These are phyloP conservation scores for Rhynchospora pubera DNA, from an alignment of 176 grass and related monocot species.

Conservation along the genomic window DNA sequence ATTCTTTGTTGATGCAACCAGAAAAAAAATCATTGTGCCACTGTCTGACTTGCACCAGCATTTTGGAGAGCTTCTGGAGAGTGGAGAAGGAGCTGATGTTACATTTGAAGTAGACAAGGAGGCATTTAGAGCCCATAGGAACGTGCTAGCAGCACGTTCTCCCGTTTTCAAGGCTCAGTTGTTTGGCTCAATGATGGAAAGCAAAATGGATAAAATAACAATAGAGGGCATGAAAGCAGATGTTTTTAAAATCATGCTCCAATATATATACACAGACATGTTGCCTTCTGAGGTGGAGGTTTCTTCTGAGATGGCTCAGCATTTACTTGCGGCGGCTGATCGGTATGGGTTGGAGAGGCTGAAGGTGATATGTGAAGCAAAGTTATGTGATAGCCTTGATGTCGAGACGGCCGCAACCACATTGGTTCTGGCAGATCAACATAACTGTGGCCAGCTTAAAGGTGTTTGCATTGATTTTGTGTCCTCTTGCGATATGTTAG, in stretches of 20 bases:
- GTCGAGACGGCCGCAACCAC: neutral
- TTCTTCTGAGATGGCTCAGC: conserved; percentile 10
- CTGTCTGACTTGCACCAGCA: neutral
- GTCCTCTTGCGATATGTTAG: neutral
- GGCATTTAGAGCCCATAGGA: conserved; percentile 9
- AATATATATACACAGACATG: conserved; percentile 50
- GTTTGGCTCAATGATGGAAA: conserved; percentile 33
- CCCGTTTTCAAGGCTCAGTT: conserved; percentile 42
- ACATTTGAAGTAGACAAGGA: conserved; percentile 4
- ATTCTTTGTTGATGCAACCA: neutral
- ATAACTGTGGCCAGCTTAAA: neutral
- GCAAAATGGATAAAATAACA: neutral
- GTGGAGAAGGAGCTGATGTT: conserved; percentile 19
- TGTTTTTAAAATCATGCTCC: conserved; percentile 35
- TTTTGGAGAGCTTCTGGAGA: conserved; percentile 8
- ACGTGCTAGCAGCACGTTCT: conserved; percentile 23
- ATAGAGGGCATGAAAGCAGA: conserved; percentile 22
- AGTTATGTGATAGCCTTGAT: conserved; percentile 6
- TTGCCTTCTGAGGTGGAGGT: conserved; percentile 8
- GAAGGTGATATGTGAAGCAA: conserved; percentile 6
- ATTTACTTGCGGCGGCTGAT: conserved; percentile 4
- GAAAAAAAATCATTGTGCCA: neutral
- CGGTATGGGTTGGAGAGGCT: neutral
- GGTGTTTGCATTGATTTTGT: neutral
- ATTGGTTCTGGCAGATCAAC: conserved; percentile 4